Conservation (phyloP, 2,329 filamentous ascomycete species). For the Fusarium ramigenum region DNA sequence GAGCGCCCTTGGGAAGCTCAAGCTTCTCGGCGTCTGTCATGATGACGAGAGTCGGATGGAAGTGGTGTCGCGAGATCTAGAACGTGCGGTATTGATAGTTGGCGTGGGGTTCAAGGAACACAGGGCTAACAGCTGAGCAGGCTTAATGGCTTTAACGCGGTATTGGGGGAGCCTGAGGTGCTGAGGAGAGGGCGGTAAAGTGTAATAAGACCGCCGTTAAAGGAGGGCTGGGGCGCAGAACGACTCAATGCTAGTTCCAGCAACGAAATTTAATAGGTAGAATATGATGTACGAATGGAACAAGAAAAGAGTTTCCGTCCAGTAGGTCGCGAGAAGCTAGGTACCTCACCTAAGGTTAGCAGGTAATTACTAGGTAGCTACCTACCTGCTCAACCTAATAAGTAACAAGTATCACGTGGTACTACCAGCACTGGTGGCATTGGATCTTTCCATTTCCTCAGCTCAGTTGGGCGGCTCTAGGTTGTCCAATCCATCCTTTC, state of each 20-base stretch:
- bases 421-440: constrained; percentile 4
- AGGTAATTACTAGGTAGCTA: neutral
- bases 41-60: neutral
- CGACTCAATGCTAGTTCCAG: neutral
- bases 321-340: constrained; percentile 13
- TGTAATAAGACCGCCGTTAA: constrained; percentile 1
- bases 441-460: neutral
- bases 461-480: constrained; percentile 19
- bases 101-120: constrained; percentile 31
- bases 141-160: constrained; percentile 2
- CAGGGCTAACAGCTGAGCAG: constrained; percentile 14
- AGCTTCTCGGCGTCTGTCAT: constrained; percentile 47
- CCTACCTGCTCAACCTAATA: too few relatives aligned
- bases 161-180: constrained; percentile 4
- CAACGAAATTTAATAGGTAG: constrained; percentile 8
- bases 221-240: neutral
- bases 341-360: neutral
- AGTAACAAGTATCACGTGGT: constrained; percentile 42
- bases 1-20: constrained; percentile 46
- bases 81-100: constrained; percentile 37
- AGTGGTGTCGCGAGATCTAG: constrained; percentile 12
- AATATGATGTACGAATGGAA: neutral
- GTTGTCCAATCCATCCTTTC: constrained; percentile 14
- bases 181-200: constrained; percentile 1
- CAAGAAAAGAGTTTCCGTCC: constrained; percentile 28